Conservation (phyloP, 345 rosid species). For the Euphorbia tirucalli region DNA sequence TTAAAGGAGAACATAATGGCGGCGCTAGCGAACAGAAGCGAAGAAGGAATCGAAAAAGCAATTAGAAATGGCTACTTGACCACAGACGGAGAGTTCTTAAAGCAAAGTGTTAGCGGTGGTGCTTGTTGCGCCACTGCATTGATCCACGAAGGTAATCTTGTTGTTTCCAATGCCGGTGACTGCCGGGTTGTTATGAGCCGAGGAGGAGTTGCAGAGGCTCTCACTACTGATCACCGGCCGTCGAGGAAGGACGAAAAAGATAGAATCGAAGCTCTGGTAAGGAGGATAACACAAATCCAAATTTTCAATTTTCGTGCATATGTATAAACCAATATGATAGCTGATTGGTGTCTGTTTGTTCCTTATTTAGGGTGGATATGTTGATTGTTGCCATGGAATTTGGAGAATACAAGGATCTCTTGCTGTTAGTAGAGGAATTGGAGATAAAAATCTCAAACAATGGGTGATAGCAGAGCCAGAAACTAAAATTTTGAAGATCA, state of each 20-base stretch:
- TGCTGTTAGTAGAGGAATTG: slow-evolving; percentile 82
- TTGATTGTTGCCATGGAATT: slow-evolving; percentile 58
- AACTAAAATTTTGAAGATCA: slow-evolving; percentile 42
- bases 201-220: slow-evolving; percentile 69
- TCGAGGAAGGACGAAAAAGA: slow-evolving; percentile 55
- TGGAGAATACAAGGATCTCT: slow-evolving; percentile 88
- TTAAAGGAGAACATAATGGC: slow-evolving; percentile 48
- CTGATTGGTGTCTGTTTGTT: slow-evolving; percentile 7
- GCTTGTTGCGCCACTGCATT: slow-evolving; percentile 80
- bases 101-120: slow-evolving; percentile 58
- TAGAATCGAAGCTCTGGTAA: slow-evolving; percentile 67
- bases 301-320: background rate
- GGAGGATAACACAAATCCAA: background rate
- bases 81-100: slow-evolving; percentile 61
- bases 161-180: slow-evolving; percentile 77
- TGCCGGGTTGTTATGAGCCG: slow-evolving; percentile 79
- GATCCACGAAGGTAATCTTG: slow-evolving; percentile 49
- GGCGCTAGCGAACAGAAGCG: slow-evolving; percentile 3
- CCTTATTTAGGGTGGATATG: slow-evolving; percentile 68
- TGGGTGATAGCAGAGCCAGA: slow-evolving; percentile 90
- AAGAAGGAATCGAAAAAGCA: slow-evolving; percentile 35
- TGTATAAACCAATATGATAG: background rate
- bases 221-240: slow-evolving; percentile 76
- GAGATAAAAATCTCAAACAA: slow-evolving; percentile 63
- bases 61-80: slow-evolving; percentile 53